Percentiles rank a stretch among this genome's conserved stretches.
These are phyloP conservation scores for Hysterium pulicare DNA, from an alignment of 2,329 filamentous ascomycete species.

Conservation along the genomic window DNA sequence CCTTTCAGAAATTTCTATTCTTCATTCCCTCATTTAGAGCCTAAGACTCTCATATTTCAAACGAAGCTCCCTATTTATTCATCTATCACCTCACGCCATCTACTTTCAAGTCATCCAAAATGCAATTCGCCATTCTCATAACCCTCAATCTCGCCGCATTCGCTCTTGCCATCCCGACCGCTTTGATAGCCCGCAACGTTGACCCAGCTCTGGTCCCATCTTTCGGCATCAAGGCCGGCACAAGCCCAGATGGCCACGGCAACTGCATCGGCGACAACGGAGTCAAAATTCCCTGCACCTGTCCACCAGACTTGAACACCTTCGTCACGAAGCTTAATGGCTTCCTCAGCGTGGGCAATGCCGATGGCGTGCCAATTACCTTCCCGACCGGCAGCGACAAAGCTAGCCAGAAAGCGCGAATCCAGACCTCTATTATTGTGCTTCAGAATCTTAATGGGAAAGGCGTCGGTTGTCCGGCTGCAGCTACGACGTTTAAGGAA, in stretches of 20 bases:
- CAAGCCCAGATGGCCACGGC: conserved; percentile 8
- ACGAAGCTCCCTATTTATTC: too few relatives aligned
- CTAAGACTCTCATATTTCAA: too few relatives aligned
- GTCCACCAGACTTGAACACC: conserved; percentile 10
- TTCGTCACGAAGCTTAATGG: conserved; percentile 11
- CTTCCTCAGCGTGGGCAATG: conserved; percentile 8
- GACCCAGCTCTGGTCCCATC: conserved; percentile 11
- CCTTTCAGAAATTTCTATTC: too few relatives aligned
- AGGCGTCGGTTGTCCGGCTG: conserved; percentile 13
- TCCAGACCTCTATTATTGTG: conserved; percentile 8
- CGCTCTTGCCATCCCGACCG: not conserved
- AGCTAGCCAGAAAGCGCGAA: conserved; percentile 8
- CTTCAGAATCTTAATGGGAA: conserved; percentile 13
- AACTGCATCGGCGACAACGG: conserved; percentile 12
- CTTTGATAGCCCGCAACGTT: conserved; percentile 1
- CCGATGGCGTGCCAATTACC: conserved; percentile 6
- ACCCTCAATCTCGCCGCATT: not conserved
- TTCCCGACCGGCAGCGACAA: conserved; percentile 9
- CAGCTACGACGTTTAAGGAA: conserved; percentile 10
- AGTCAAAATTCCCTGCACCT: conserved; percentile 11
- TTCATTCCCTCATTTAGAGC: too few relatives aligned
- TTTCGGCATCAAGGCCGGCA: conserved; percentile 12
- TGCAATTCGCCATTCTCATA: not conserved
- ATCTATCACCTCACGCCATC: too few relatives aligned
- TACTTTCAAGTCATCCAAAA: too few relatives aligned